phyloP scores from a whole-genome alignment of 139 green algal species.

The Coelastrella sp. region DNA sequence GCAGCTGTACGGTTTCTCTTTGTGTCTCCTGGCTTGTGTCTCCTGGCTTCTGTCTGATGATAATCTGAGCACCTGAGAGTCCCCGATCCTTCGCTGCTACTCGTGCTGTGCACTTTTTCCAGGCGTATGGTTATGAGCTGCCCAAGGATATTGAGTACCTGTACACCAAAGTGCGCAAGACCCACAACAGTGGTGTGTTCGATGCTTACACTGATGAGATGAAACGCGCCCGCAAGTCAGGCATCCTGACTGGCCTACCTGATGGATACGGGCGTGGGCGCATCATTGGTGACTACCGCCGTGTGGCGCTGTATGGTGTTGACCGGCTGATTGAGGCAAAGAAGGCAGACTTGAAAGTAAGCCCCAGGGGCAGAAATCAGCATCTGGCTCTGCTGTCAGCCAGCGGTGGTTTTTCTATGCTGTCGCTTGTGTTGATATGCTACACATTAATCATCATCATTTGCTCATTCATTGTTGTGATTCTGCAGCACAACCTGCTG shows the following conservation, averaged over 20 bases:
- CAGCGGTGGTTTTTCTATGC: neutral
- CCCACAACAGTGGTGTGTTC: conserved; percentile 85
- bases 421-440: neutral
- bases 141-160: conserved; percentile 53
- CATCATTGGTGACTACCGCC: conserved; percentile 88
- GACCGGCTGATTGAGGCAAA: conserved; percentile 75
- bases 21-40: no score
- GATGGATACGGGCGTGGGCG: conserved; percentile 64
- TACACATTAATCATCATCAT: no score
- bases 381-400: neutral
- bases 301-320: conserved; percentile 81
- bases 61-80: no score
- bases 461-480: neutral
- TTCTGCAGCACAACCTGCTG: conserved; percentile 57
- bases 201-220: conserved; percentile 84
- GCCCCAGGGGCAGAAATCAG: neutral
- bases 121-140: conserved; percentile 44
- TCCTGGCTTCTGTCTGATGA: no score
- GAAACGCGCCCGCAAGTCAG: conserved; percentile 68
- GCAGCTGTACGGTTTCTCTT: no score
- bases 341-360: conserved; percentile 65
- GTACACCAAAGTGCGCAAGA: conserved; percentile 75
- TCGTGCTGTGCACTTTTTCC: neutral
- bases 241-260: conserved; percentile 69
- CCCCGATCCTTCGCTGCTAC: no score